Evolutionary conservation across 257 asterid genomes (phyloP), one percentile per base, ranked within the genome.

Genomic region (Solanum pinnatisectum): DNA sequence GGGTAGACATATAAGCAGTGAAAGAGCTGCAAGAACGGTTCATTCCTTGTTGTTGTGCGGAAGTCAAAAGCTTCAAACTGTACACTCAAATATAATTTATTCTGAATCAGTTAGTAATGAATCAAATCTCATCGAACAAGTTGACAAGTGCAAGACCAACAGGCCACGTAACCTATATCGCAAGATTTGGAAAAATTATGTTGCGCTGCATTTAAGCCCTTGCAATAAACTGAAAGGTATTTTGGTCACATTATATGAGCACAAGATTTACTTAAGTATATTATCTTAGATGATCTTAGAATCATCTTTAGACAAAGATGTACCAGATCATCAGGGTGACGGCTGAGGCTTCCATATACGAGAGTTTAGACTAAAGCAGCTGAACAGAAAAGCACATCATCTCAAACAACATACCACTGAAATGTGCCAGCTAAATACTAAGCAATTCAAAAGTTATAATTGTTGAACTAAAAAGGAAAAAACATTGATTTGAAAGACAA

Each of bases 1-100:
- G 99, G 99, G 91, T 96, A 94, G 88, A 96, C 97, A 94, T 96
- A 97, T 82, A 97, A 98, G 92, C 98, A 96, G 91, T 97, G 99
- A 89, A 97, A 97, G 91, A 93, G 99, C 92, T 96, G 98, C 93
- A 95, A 92, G 94, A 95, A 97, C 56, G 99, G 99, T 91, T 97
- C 99, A 77, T 96, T 97, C 94, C 99, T 97, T 72, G 98, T 94
- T 23, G 98, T 96, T 63, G 95, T 93, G 91, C 99, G 98, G 88
- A 97, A 97, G 94, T 97, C 99, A 90, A 97, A 97, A 67, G 99
- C 99, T 91, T 96, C 98, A 91, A 95, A 94, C 99, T 97, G 98
- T 39, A 88, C 89, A 93, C 71, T 56, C 84, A 86, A 44, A 74
- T 74, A 84, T 73, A 35, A 82, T 73, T 74, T 82, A 72, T 30